A percentile compares a stretch with the other conserved stretches of the same genome.
Conservation (phyloP, 768 basidiomycete species). For the Tricholoma flavovirens region DNA sequence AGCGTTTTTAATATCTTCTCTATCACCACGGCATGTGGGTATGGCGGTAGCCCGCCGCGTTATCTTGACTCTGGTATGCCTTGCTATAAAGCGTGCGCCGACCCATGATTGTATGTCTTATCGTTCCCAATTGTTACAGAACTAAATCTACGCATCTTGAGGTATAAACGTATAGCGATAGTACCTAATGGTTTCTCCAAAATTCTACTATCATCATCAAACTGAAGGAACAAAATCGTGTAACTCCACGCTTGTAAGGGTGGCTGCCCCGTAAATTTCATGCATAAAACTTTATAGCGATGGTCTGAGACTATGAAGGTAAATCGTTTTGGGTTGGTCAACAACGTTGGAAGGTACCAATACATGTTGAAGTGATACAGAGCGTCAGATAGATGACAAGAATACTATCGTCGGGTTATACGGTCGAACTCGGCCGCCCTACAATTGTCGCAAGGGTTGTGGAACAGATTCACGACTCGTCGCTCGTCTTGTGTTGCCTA, state of each 20-base stretch:
- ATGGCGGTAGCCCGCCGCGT: not conserved
- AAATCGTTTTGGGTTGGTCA: not conserved
- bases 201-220: not conserved
- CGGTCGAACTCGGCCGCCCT: conserved; percentile 31
- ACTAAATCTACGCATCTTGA: not conserved
- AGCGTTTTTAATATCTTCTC: conserved; percentile 48
- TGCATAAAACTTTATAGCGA: not conserved
- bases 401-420: conserved; percentile 9
- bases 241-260: not conserved
- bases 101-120: not conserved
- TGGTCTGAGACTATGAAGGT: not conserved
- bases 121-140: too few species aligned
- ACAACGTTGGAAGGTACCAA: conserved; percentile 3
- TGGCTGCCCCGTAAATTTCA: not conserved
- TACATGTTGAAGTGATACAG: not conserved
- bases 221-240: not conserved
- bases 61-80: not conserved
- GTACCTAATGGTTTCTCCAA: not conserved
- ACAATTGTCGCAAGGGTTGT: conserved; percentile 57
- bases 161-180: not conserved
- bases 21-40: not conserved
- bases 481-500: conserved; percentile 42
- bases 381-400: not conserved
- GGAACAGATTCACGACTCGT: conserved; percentile 60
- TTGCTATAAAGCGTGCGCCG: not conserved